Evolutionary conservation across 148 eudicot species (phyloP), one percentile per base, ranked within the genome.

Genomic region (Selenicereus undatus): DNA sequence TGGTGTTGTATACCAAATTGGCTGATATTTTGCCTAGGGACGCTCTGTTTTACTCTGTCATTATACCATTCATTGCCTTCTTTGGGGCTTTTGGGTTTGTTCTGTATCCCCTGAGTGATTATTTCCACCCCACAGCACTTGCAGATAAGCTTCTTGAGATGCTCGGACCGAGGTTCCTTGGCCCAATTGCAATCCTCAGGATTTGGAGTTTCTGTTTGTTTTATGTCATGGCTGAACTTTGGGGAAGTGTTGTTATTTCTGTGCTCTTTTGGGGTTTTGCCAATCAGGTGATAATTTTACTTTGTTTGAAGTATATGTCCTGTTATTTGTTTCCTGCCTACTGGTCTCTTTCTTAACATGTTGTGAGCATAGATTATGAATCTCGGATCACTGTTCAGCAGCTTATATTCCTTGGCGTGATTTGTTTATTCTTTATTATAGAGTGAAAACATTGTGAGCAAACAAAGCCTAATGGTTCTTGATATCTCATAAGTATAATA

Each of bases 151-250:
- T 96, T 64, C 87, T 96, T 29, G 91, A 88, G 6, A 24, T 77
- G 2, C 87, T 93, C 30, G 99, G 99, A 52, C 94, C 99, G 12
- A 89, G 99, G 78, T 96, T 96, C 83, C 90, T 92, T 7, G 98
- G 99, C 11, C 99, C 99, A 0, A 94, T 96, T 80, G 98, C 99
- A 5, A 96, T 96, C 81, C 22, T 96, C 82, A 96, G 99, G 94
- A 93, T 96, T 20, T 96, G 99, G 99, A 96, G 99, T 84, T 96
- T 96, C 81, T 96, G 99, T 87, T 86, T 96, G 91, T 96, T 96
- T 80, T 96, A 96, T 93, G 99, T 96, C 77, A 96, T 96, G 99
- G 99, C 99, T 88, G 99, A 96, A 88, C 97, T 96, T 81, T 96
- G 99, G 99, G 99, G 99, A 0, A 96, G 99, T 89, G 99, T 96